Base-by-base conservation (phyloP, 129 eudicot genomes). In the Kitagawia praeruptora region DNA sequence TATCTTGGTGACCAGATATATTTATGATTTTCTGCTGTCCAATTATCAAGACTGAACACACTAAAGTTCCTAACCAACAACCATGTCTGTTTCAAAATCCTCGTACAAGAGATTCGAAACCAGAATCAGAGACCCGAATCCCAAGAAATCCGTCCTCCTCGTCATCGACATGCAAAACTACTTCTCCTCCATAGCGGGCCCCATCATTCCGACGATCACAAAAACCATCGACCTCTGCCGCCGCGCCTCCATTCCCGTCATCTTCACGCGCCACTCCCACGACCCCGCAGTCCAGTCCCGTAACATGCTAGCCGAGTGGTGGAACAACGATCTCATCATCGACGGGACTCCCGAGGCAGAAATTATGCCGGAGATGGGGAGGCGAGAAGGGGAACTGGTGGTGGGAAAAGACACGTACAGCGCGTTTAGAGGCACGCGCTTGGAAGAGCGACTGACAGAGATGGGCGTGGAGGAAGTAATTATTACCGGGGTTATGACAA, bases 261-360 rank as follows among this genome's bases (percentile, higher is more conserved):
- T 93, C 85, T 91, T 86, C 96, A 93, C 98, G 58, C 97, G 98
- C 91, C 98, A 93, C 97, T 40, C 89, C 81, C 98, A 93, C 87
- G 86, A 88, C 71, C 85, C 98, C 80, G 88, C 86, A 9, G 78
- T 80, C 78, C 90, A 85, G 28, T 58, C 67, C 66, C 48, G 67
- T 86, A 86, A 84, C 86, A 88, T 88, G 93, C 85, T 93, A 49
- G 82, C 82, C 11, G 98, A 93, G 87, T 93, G 98, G 98, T 93
- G 98, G 98, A 51, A 79, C 78, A 83, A 85, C 39, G 91, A 91
- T 73, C 89, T 93, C 75, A 83, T 93, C 89, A 48, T 89, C 77
- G 98, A 93, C 76, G 93, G 93, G 31, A 88, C 96, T 8, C 80
- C 77, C 31, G 89, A 85, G 18, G 83, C 98, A 2, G 79, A 86